Base-by-base conservation (phyloP, 768 basidiomycete genomes). In the Mycena vulgaris region DNA sequence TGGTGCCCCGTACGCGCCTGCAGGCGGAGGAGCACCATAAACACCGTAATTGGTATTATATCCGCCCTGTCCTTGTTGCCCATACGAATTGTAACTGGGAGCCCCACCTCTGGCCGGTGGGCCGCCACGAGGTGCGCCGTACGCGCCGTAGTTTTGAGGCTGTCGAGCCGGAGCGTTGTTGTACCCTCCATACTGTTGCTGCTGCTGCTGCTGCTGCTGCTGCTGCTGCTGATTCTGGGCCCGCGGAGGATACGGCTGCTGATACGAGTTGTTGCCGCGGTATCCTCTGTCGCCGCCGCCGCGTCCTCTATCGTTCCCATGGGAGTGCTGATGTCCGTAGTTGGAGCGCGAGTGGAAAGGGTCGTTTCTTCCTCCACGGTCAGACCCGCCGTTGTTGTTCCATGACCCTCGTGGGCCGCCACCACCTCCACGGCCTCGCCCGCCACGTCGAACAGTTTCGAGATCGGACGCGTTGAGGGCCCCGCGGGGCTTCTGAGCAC, bases 391-490 rank as follows among this genome's bases (percentile, higher is more conserved):
- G 45, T 74, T 75, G 42, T 74, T 75, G 21, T 75, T 75, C 77
- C 77, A 75, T n/a, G 75, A 74, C n/a, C 83, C 82, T 48, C 85
- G 80, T 39, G 82, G 81, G 52, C 84, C 85, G 23, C 88, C 88
- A 40, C 90, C 85, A 47, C 86, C 42, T 21, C 42, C 86, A 66
- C 88, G 83, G 35, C 84, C 81, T 0, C 83, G 79, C 48, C 85
- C 89, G 25, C 92, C 88, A 48, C 84, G 81, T 49, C 93, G 87
- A 0, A 90, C 88, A 28, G 83, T 81, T 72, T 96, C 95, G 60
- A 93, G 82, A 77, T 99, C 98, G 31, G 84, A 82, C 3, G 90
- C 79, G 14, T 87, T 89, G 42, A 99, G 85, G 1, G 90, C 80
- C 13, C 90, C 88, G 13, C 86, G 81, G 1, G 89, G 85, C 65